These are phyloP conservation scores for Yamadazyma phyllophila DNA, from an alignment of 805 yeast species.

Conservation along the genomic window DNA sequence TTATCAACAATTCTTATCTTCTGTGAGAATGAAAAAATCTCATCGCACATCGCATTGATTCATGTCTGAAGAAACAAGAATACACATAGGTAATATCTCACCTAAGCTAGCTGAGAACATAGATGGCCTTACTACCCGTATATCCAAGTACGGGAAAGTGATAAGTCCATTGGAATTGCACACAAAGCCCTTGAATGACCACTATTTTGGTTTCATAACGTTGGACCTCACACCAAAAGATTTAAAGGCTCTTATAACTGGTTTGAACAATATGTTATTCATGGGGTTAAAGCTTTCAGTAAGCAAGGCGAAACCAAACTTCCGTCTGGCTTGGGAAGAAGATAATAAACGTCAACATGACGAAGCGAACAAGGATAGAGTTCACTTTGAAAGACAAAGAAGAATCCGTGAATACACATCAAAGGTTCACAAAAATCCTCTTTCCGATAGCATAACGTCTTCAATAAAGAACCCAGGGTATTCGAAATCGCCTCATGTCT, in stretches of 20 bases:
- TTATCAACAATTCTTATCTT: not conserved
- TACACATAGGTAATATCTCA: slow-evolving; percentile 73
- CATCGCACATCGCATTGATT: slow-evolving; percentile 1
- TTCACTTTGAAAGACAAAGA: slow-evolving; percentile 26
- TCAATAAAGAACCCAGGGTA: slow-evolving; percentile 21
- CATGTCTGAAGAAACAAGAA: slow-evolving; percentile 20
- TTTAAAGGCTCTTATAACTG: slow-evolving; percentile 48
- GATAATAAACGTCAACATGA: slow-evolving; percentile 44
- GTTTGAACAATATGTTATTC: slow-evolving; percentile 69
- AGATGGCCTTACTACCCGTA: slow-evolving; percentile 50
- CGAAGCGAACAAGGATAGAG: slow-evolving; percentile 16
- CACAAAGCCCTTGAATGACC: slow-evolving; percentile 53
- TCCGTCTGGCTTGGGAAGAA: slow-evolving; percentile 41
- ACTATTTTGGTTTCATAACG: slow-evolving; percentile 65
- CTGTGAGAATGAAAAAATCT: slow-evolving; percentile 1
- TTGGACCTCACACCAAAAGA: slow-evolving; percentile 48
- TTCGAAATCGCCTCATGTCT: slow-evolving; percentile 34
- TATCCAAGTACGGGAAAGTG: slow-evolving; percentile 62
- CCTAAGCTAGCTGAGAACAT: slow-evolving; percentile 44
- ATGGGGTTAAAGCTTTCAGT: slow-evolving; percentile 70
- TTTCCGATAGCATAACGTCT: slow-evolving; percentile 18
- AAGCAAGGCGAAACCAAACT: slow-evolving; percentile 60
- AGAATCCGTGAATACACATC: slow-evolving; percentile 46
- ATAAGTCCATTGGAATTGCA: slow-evolving; percentile 47
- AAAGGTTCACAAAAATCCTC: slow-evolving; percentile 19